Evolutionary conservation across 2,329 filamentous ascomycete genomes (phyloP).

Genomic region (Onygenales sp.): DNA sequence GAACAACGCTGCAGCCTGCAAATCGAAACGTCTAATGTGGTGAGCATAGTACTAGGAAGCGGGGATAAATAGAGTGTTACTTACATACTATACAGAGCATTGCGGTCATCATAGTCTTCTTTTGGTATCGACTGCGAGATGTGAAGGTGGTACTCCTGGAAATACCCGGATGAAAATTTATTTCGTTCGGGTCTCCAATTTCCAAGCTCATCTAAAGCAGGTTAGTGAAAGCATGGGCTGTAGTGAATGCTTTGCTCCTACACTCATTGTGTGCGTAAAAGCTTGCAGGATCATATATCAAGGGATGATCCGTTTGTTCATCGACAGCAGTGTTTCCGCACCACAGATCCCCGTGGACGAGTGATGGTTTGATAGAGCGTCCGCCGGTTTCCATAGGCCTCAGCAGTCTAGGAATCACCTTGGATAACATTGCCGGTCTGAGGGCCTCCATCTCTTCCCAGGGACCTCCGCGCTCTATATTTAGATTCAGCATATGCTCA

Average conservation of each 20-base stretch:
- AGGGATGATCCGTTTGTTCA: constrained; percentile 6
- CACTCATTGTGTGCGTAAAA: constrained; percentile 19
- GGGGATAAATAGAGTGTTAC: background rate
- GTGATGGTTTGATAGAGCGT: constrained; percentile 16
- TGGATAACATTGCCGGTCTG: constrained; percentile 10
- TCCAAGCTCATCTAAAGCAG: constrained; percentile 12
- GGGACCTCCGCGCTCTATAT: constrained; percentile 9
- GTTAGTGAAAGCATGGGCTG: background rate
- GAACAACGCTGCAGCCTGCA: constrained; percentile 6
- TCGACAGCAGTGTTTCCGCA: constrained; percentile 21
- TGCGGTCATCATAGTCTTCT: constrained; percentile 21
- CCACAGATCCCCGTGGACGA: constrained; percentile 26
- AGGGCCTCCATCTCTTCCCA: constrained; percentile 10
- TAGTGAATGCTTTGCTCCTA: constrained; percentile 4
- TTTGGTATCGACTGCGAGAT: constrained; percentile 13
- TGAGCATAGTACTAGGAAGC: background rate
- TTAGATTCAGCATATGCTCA: constrained; percentile 5
- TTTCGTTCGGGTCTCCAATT: constrained; percentile 10
- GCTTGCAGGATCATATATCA: constrained; percentile 13
- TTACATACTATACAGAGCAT: constrained; percentile 18
- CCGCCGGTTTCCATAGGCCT: constrained; percentile 23
- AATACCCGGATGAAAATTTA: constrained; percentile 9
- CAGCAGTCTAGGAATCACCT: constrained; percentile 26
- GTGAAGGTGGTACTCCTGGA: constrained; percentile 13
- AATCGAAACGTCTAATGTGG: constrained; percentile 5